Evolutionary conservation across 2,329 filamentous ascomycete genomes (phyloP).

Genomic region (Whalleya microplaca): DNA sequence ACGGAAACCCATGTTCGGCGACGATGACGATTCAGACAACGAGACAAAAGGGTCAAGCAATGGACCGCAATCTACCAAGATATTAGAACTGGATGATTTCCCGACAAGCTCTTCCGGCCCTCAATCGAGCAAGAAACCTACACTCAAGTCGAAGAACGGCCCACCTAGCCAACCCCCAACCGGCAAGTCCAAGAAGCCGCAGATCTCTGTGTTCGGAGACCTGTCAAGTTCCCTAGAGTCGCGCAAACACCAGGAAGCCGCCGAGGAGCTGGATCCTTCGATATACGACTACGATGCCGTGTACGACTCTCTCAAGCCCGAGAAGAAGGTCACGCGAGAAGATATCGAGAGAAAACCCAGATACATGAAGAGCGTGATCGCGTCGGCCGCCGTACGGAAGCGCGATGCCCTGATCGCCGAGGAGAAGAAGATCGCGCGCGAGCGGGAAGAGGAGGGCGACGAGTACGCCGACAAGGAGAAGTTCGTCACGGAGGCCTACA

Average conservation of each 20-base stretch:
- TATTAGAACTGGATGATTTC: conserved; percentile 63
- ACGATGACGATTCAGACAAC: conserved; percentile 59
- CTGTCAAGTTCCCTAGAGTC: conserved; percentile 68
- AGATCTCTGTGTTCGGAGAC: conserved; percentile 61
- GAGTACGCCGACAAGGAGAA: conserved; percentile 82
- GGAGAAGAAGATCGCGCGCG: conserved; percentile 77
- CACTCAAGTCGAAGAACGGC: conserved; percentile 35
- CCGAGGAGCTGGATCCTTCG: conserved; percentile 68
- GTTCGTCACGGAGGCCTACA: conserved; percentile 84
- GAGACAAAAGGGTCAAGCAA: conserved; percentile 41
- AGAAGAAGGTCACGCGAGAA: conserved; percentile 55
- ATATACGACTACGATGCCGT: conserved; percentile 87
- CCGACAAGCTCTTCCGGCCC: conserved; percentile 33
- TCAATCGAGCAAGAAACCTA: conserved; percentile 36
- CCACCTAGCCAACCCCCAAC: conserved; percentile 46
- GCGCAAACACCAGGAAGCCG: conserved; percentile 65
- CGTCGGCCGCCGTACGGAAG: conserved; percentile 75
- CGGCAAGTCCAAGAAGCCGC: conserved; percentile 47
- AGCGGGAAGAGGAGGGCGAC: conserved; percentile 79
- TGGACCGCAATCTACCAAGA: conserved; percentile 53
- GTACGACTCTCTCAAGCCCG: conserved; percentile 75
- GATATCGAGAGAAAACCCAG: conserved; percentile 68
- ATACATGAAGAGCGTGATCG: conserved; percentile 76
- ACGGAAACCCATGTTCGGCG: conserved; percentile 62
- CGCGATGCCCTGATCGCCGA: conserved; percentile 78